Base-by-base conservation (phyloP, 2,329 filamentous ascomycete species). In the Thielaviopsis ethacetica region DNA sequence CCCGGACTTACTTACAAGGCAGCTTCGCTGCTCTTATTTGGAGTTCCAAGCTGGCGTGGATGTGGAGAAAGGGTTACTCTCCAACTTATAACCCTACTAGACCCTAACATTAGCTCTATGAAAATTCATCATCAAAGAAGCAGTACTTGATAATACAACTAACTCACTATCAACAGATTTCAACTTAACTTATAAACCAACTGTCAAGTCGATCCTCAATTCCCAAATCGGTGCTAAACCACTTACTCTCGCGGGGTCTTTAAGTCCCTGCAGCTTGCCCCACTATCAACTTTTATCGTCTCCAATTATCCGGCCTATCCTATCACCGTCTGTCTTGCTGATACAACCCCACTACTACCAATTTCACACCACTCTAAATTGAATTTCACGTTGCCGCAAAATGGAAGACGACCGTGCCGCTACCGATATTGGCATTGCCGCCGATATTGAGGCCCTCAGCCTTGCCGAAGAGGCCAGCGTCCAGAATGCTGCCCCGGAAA, bases 341-440 rank as follows among this genome's bases (percentile, higher is more conserved):
- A 56, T 47, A 52, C 38, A 22, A 58, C 54, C 27, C 51, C 22
- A 44, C 19, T 38, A 51, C 17, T 21, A 57, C 50, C 27, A 13
- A 24, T 21, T 21, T 34, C n/a, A 15, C 9, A 30, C 10, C n/a
- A 30, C 15, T 38, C 12, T 19, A 54, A 54, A 54, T 10, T 41
- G 24, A 50, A 19, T 51, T 50, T 30, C 19, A 44, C 19, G 24
- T 27, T 49, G 19, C 24, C 5, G 52, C 10, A 61, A 50, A 17
- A 91, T 91, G 88, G 87, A 91, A 68, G 82, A 87, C 65, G 87
- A 91, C 67, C 75, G 87, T 64, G 81, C 79, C 34, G 75, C 82
- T 62, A 79, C 83, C 34, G 85, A 90, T 66, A 72, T 91, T 27
- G 86, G 86, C 61, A 77, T 86, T 50, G 83, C 82, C 13, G 77